Base-by-base conservation (phyloP, 768 basidiomycete species). In the Lentinula raphanica region DNA sequence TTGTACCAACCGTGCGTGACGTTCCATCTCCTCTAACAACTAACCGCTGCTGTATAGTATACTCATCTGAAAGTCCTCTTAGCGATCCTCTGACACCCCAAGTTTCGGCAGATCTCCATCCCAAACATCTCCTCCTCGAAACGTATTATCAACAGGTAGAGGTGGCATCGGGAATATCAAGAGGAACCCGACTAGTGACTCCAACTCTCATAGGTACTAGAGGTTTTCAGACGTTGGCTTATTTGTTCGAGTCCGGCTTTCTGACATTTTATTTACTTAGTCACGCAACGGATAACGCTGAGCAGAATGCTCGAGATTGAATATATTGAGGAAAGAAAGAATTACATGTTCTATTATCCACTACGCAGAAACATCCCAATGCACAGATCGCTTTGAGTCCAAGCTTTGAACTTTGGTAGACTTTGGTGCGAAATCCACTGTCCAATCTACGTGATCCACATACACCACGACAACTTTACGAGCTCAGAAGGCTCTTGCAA, bases 161-260 rank as follows among this genome's bases (percentile, higher is more conserved):
- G 51, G 51, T 39, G 51, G 51, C 9, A 53, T 53, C 25, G 51
- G 51, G 1, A 53, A 53, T 32, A 53, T 53, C 51, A 53, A 53
- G 35, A 32, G 38, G n/a, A 53, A 53, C 17, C 23, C 32, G 6
- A 17, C 19, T 5, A 23, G 51, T 12, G 51, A 53, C 15, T 40
- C 36, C n/a, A 53, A 21, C 17, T 23, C n/a, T 25, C 32, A 35
- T 8, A 53, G 36, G 51, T 53, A 28, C n/a, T n/a, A 53, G 15
- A 13, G 36, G 23, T 39, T 53, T 23, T 19, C 13, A 17, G n/a
- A 36, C 4, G 13, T 23, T 39, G 3, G 13, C 13, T 7, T 25
- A n/a, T n/a, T n/a, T n/a, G n/a, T n/a, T n/a, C n/a, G n/a, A n/a
- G n/a, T 8, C 8, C 21, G 8, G 8, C 23, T 38, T 19, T 21